Conservation (phyloP, 2,329 filamentous ascomycete genomes). For the Sclerotinia glacialis region DNA sequence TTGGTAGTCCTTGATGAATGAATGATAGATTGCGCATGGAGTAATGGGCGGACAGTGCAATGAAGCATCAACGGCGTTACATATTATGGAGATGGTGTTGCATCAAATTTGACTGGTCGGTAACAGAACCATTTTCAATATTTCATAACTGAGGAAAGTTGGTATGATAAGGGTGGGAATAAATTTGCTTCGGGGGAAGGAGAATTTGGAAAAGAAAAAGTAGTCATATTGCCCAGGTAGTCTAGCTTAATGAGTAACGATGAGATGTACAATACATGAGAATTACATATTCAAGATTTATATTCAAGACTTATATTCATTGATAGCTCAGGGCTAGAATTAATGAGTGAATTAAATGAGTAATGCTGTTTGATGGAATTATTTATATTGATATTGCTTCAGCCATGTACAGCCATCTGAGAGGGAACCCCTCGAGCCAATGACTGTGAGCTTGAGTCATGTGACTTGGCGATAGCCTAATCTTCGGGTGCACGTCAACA, state of each 20-base stretch:
- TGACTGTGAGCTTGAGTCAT: not conserved
- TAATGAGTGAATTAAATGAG: too few relatives aligned
- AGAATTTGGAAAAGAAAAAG: constrained; percentile 15
- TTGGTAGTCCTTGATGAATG: not conserved
- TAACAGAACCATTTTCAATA: constrained; percentile 11
- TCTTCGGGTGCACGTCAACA: constrained; percentile 19
- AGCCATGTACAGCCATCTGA: too few relatives aligned
- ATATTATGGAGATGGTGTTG: not conserved
- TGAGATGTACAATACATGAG: not conserved
- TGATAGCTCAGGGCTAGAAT: too few relatives aligned
- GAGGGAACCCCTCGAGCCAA: too few relatives aligned
- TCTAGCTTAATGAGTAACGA: constrained; percentile 20
- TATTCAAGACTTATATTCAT: too few relatives aligned
- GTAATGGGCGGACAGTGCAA: not conserved
- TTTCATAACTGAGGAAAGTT: constrained; percentile 4
- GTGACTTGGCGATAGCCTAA: constrained; percentile 20
- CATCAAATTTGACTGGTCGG: not conserved
- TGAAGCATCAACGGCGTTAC: constrained; percentile 8
- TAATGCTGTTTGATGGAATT: too few relatives aligned
- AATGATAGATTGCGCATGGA: not conserved
- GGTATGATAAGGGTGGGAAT: not conserved
- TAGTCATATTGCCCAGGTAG: constrained; percentile 11
- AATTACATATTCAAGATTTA: not conserved
- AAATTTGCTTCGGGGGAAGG: constrained; percentile 1
- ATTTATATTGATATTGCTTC: too few relatives aligned